Base-by-base conservation (phyloP, 1,284 basidiomycete genomes). In the Omphalotus olearius region DNA sequence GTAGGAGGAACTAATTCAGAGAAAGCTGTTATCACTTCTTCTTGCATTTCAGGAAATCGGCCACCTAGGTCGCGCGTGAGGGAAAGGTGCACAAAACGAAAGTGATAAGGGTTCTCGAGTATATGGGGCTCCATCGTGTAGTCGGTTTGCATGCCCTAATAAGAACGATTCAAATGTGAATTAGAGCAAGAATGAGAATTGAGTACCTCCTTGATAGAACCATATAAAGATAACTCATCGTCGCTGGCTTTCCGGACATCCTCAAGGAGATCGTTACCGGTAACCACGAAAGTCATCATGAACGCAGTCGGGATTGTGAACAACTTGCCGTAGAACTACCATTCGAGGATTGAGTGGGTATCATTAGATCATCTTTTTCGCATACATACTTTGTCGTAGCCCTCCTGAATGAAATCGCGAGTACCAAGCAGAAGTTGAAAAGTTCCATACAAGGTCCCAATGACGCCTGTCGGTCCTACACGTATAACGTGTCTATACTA, bases 21-120 rank as follows among this genome's bases (percentile, higher is more conserved):
- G 23, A 73, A 71, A 0, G 70, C 62, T 16, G 47, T 33, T 7
- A 58, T 40, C 10, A 73, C 63, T 54, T 74, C 73, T 20, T 71
- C 66, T 3, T 57, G 59, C 10, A 74, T 56, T 2, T 64, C 66
- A 2, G 60, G 52, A 52, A 71, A 69, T 11, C 62, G 50, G 4
- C 47, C 54, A 13, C 47, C 59, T 10, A 73, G 52, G 46, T 65
- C 68, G 36, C 68, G 59, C 5, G 71, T 71, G 33, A 75, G 58
- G 17, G 62, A 49, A 1, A 57, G 57, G 11, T 64, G 60, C 18
- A 75, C 54, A 18, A 71, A 59, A 1, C 52, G 49, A 9, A 65
- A 44, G 45, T 73, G 70, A 47, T 69, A 71, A 0, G 50, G 52
- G 51, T 68, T 60, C 7, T 58, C 33, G 41, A 48, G 36, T 7